Conservation (phyloP, 495 filamentous ascomycete genomes). For the Patellaria atrata region DNA sequence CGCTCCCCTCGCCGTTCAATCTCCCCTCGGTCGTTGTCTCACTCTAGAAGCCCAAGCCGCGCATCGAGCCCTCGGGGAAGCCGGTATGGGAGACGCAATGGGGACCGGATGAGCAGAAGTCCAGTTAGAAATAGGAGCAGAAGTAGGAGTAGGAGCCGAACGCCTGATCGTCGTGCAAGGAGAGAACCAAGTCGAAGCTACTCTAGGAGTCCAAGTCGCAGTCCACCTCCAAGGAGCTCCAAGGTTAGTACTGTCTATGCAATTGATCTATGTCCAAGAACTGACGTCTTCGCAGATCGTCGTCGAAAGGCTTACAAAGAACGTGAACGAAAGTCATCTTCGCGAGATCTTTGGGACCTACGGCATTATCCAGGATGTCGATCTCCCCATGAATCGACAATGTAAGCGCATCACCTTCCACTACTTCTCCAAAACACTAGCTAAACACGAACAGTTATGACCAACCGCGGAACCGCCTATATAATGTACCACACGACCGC, state of each 20-base stretch:
- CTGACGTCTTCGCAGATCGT: constrained; percentile 50
- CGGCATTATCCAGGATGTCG: constrained; percentile 70
- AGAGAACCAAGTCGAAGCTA: constrained; percentile 33
- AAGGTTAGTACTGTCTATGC: constrained; percentile 32
- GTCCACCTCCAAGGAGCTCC: constrained; percentile 37
- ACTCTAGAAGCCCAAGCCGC: constrained; percentile 13
- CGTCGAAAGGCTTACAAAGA: constrained; percentile 91
- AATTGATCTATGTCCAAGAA: neutral
- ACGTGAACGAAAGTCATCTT: constrained; percentile 77
- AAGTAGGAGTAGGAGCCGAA: constrained; percentile 20
- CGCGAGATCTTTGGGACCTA: constrained; percentile 85
- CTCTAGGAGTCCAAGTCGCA: constrained; percentile 31
- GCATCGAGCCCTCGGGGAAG: constrained; percentile 3
- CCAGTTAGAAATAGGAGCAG: constrained; percentile 28
- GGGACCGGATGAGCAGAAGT: constrained; percentile 32
- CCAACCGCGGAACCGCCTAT: constrained; percentile 88
- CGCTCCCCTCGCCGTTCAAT: constrained; percentile 33
- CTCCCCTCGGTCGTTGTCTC: constrained; percentile 34
- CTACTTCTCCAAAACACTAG: neutral
- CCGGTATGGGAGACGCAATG: constrained; percentile 11
- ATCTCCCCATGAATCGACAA: constrained; percentile 74
- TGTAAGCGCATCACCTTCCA: constrained; percentile 41
- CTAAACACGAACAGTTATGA: constrained; percentile 45
- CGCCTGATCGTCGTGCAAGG: too few relatives aligned
- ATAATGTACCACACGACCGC: constrained; percentile 65